A percentile compares a stretch with the other conserved stretches of the same genome.
These are phyloP conservation scores for Aspergillus pseudonomiae DNA, from an alignment of 2,329 filamentous ascomycete genomes.

Conservation along the genomic window DNA sequence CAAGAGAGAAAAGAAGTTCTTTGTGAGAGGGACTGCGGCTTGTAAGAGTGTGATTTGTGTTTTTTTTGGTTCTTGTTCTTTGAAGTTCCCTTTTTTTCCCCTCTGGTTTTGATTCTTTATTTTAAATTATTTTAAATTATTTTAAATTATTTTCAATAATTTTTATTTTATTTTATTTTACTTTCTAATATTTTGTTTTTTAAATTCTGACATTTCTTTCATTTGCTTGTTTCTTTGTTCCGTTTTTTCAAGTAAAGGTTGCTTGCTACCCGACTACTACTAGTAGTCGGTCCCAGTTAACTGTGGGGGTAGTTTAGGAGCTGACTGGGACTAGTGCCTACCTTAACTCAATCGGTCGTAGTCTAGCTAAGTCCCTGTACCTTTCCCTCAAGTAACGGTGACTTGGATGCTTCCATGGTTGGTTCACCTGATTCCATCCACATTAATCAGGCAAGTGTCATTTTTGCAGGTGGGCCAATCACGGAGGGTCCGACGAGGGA, in stretches of 20 bases:
- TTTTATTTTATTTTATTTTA: not conserved
- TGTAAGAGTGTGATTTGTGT: not conserved
- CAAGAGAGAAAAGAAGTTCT: constrained; percentile 8
- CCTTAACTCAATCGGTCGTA: constrained; percentile 1
- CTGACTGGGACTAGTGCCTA: not conserved
- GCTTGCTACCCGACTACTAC: constrained; percentile 1
- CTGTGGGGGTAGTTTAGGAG: too few species aligned
- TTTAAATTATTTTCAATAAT: too few species aligned
- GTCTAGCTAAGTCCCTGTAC: not conserved
- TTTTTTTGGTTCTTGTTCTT: not conserved
- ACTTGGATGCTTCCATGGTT: not conserved
- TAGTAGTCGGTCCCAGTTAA: not conserved
- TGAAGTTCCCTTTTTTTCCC: not conserved
- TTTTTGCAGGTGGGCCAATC: constrained; percentile 5
- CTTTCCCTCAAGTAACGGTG: not conserved
- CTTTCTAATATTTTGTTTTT: not conserved
- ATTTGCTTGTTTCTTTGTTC: constrained; percentile 7
- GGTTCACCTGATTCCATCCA: constrained; percentile 3
- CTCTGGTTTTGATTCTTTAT: not conserved
- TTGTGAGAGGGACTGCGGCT: constrained; percentile 5
- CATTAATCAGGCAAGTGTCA: constrained; percentile 13
- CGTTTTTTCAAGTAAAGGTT: not conserved
- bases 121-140: not conserved
- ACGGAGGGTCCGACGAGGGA: not conserved
- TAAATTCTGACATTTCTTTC: not conserved